These are phyloP conservation scores for Myrmaecium sp. DNA, from an alignment of 2,329 filamentous ascomycete species.

Conservation along the genomic window DNA sequence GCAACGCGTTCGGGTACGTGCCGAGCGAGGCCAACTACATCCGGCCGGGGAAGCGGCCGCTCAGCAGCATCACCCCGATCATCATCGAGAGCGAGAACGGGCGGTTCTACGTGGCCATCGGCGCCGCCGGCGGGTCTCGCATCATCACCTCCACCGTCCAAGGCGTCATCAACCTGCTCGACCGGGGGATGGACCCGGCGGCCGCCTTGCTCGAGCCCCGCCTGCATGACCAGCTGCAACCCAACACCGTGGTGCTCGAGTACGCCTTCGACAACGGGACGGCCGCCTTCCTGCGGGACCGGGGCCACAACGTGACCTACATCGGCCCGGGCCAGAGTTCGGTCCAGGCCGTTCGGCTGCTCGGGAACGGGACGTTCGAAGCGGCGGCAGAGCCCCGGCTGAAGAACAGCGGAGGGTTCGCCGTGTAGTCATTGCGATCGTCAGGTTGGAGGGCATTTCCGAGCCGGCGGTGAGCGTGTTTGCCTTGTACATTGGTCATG, in stretches of 20 bases:
- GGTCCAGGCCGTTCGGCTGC: slow-evolving; percentile 50
- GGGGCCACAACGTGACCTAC: slow-evolving; percentile 59
- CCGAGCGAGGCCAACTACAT: slow-evolving; percentile 71
- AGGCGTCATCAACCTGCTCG: slow-evolving; percentile 55
- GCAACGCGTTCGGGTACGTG: slow-evolving; percentile 72
- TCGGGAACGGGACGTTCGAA: slow-evolving; percentile 54
- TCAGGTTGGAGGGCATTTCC: no score
- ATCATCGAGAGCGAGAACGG: slow-evolving; percentile 54
- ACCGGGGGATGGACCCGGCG: slow-evolving; percentile 41
- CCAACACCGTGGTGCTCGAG: slow-evolving; percentile 53
- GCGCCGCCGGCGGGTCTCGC: slow-evolving; percentile 63
- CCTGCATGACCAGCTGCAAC: slow-evolving; percentile 69
- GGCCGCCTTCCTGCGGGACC: slow-evolving; percentile 41
- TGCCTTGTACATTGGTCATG: no score
- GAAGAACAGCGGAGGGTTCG: slow-evolving; percentile 49
- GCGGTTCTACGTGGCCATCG: slow-evolving; percentile 50
- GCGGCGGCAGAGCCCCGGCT: slow-evolving; percentile 64
- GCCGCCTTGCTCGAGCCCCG: slow-evolving; percentile 50
- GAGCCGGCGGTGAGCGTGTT: no score
- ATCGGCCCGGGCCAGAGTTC: slow-evolving; percentile 45
- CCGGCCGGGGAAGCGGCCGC: slow-evolving; percentile 59
- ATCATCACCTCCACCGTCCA: slow-evolving; percentile 72
- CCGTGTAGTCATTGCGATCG: no score
- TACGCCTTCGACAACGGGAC: slow-evolving; percentile 48
- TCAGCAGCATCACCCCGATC: slow-evolving; percentile 67